Percentiles rank a stretch among this genome's conserved stretches.
These are phyloP conservation scores for Coemansia sp. DNA, from an alignment of 192 early-diverging fungal genomes.

Conservation along the genomic window DNA sequence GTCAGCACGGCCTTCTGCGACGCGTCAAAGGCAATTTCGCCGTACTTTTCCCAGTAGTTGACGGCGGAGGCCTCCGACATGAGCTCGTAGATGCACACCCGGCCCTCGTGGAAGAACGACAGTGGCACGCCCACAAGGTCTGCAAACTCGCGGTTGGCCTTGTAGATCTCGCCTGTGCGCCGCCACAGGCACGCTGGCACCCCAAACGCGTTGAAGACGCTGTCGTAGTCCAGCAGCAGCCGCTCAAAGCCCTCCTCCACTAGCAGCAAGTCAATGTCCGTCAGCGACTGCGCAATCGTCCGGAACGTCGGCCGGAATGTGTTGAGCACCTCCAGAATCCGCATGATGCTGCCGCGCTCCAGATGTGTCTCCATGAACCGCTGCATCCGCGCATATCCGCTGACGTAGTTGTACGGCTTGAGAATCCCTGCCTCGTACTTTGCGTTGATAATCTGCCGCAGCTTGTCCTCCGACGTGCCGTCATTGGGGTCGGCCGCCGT, in stretches of 20 bases:
- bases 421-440: slow-evolving; percentile 94
- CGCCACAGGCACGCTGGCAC: slow-evolving; percentile 95
- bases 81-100: slow-evolving; percentile 64
- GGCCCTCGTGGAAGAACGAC: slow-evolving; percentile 75
- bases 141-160: slow-evolving; percentile 94
- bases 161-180: slow-evolving; percentile 94
- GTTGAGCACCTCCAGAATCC: slow-evolving; percentile 86
- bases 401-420: slow-evolving; percentile 96
- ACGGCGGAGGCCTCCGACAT: slow-evolving; percentile 93
- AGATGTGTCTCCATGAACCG: slow-evolving; percentile 82
- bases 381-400: slow-evolving; percentile 84
- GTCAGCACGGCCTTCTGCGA: slow-evolving; percentile 95
- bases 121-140: slow-evolving; percentile 79
- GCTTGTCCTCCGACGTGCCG: slow-evolving; percentile 79
- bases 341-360: slow-evolving; percentile 57
- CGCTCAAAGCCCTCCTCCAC: slow-evolving; percentile 97
- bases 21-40: slow-evolving; percentile 95
- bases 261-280: slow-evolving; percentile 89
- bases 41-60: slow-evolving; percentile 99
- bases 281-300: slow-evolving; percentile 80
- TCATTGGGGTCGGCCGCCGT: slow-evolving; percentile 91
- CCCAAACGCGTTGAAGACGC: slow-evolving; percentile 91
- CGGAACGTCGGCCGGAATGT: slow-evolving; percentile 88
- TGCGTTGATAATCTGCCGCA: slow-evolving; percentile 89
- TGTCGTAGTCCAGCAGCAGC: slow-evolving; percentile 91